Evolutionary conservation across 1,284 basidiomycete species (phyloP), one percentile per base, ranked within the genome.

Genomic region (Apiotrichum mycotoxinovorans): DNA sequence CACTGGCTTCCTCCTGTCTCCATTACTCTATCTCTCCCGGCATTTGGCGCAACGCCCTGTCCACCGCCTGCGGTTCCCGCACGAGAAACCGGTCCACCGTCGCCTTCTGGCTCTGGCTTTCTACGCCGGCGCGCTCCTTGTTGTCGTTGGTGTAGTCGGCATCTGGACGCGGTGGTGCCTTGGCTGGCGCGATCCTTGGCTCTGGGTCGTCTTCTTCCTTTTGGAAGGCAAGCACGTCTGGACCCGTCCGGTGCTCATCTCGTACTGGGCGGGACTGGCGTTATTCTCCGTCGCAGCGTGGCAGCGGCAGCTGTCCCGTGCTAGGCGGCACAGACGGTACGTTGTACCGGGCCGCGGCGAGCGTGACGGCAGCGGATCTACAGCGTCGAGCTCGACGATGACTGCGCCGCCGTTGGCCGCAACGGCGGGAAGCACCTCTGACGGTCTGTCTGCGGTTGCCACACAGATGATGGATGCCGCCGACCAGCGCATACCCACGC

Each of bases 141-240:
- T 96, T 65, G 83, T 95, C 30, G 85, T 84, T 7, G 88, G 90
- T 1, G 79, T 92, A n/a, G 86, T 98, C 44, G 95, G 94, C 8
- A 81, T 88, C 50, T 99, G 95, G 95, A 86, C 89, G 11, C 83
- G 86, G 44, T 94, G 94, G 91, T 86, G 87, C 68, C 83, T 99
- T 3, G 85, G 84, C 12, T 84, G 84, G 56, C 83, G 91, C 27
- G 84, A 95, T 75, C 94, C 96, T 0, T 97, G 91, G 89, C 66
- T 90, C 1, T 98, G 91, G 90, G 84, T 81, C 9, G 70, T 91
- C 4, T 83, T 86, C 59, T 89, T 84, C 79, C 70, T 93, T 40
- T 75, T 91, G 1, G 84, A 89, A 59, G 91, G 93, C 2, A 78
- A 80, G 64, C 83, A 82, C 61, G 81, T 83, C 61, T 97, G 92